Conservation (phyloP, 345 rosid genomes). For the Trapa bicornis region DNA sequence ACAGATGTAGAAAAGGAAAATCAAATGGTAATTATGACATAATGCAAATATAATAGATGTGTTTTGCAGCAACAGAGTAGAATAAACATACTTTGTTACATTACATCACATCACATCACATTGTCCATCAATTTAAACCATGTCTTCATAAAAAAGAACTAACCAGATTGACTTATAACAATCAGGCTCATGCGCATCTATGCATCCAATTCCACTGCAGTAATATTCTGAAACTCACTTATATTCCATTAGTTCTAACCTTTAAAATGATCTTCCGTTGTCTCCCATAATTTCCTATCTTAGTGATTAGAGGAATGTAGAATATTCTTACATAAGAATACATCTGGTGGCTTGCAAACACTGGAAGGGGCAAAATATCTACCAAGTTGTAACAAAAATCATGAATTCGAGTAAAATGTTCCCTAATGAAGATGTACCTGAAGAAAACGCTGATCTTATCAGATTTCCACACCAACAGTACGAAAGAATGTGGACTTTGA, state of each 20-base stretch:
- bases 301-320: background rate
- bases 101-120: background rate
- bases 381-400: background rate
- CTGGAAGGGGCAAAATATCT: background rate
- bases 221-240: background rate
- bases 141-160: background rate
- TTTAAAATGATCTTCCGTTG: background rate
- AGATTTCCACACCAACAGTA: slow-evolving; percentile 98
- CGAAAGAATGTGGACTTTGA: slow-evolving; percentile 60
- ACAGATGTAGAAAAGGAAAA: background rate
- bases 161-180: background rate
- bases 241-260: background rate
- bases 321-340: too few species aligned
- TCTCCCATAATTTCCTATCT: background rate
- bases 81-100: background rate
- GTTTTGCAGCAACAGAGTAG: background rate
- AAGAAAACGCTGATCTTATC: slow-evolving; percentile 60
- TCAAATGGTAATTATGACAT: background rate
- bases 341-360: background rate
- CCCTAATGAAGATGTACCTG: slow-evolving; percentile 31
- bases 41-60: background rate
- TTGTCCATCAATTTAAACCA: background rate
- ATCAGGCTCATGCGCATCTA: background rate
- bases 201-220: background rate
- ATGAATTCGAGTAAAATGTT: background rate